phyloP scores from a whole-genome alignment of 139 green algal genomes.

The Desmodesmus armatus region DNA sequence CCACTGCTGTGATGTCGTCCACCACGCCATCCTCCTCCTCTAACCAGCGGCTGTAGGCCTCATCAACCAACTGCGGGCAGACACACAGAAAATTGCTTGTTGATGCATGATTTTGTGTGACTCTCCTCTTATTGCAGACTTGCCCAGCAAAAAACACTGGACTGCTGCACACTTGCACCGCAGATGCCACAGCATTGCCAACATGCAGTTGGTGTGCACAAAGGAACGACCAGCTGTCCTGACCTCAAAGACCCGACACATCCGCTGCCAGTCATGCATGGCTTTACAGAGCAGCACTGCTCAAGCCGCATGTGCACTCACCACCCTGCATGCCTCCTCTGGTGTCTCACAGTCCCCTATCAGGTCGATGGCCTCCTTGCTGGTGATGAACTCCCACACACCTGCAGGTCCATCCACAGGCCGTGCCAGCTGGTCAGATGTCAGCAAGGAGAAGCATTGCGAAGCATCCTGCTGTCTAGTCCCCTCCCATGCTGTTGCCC shows the following conservation, averaged over 20 bases:
- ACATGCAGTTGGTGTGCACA: not conserved
- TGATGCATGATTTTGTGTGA: not conserved
- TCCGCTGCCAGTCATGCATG: too few relatives aligned
- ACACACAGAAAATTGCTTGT: not conserved
- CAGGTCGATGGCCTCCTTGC: slow-evolving; percentile 89
- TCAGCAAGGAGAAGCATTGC: too few relatives aligned
- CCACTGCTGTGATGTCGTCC: slow-evolving; percentile 90
- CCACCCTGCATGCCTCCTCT: slow-evolving; percentile 74
- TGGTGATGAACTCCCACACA: slow-evolving; percentile 95
- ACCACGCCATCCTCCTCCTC: slow-evolving; percentile 86
- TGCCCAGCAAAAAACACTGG: too few relatives aligned
- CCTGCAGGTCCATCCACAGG: too few relatives aligned
- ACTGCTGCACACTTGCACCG: too few relatives aligned
- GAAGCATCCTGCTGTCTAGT: too few relatives aligned
- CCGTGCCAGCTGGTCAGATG: too few relatives aligned
- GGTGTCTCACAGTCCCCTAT: slow-evolving; percentile 60
- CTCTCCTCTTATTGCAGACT: not conserved
- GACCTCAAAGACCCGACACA: too few relatives aligned
- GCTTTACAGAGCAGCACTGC: too few relatives aligned
- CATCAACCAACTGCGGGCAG: slow-evolving; percentile 78
- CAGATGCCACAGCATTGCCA: too few relatives aligned
- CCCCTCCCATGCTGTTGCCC: too few relatives aligned
- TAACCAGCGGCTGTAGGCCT: slow-evolving; percentile 82
- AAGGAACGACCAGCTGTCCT: not conserved
- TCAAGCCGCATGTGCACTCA: too few relatives aligned